Evolutionary conservation across 179 eudicot genomes (phyloP).

Genomic region (Camellia oleifera): DNA sequence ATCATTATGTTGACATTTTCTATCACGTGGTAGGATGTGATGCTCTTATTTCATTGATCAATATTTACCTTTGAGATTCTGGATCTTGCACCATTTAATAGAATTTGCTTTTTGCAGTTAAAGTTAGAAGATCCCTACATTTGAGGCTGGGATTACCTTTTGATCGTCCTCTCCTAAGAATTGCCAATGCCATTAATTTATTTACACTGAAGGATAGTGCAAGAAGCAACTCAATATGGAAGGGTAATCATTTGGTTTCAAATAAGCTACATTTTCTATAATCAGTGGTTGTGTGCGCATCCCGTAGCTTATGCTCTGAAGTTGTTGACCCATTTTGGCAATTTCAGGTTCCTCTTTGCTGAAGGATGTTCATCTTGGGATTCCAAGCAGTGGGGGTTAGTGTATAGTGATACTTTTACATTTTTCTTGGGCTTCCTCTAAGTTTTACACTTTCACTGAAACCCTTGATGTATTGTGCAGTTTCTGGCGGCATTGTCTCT

Average conservation of each 20-base stretch:
- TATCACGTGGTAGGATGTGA: background rate
- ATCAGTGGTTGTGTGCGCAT: background rate
- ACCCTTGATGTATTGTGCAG: constrained; percentile 39
- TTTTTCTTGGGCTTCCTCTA: background rate
- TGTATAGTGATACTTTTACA: constrained; percentile 25
- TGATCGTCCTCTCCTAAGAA: constrained; percentile 88
- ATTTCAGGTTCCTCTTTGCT: constrained; percentile 64
- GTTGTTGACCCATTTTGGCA: constrained; percentile 21
- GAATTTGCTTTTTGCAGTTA: constrained; percentile 50
- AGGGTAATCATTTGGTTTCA: constrained; percentile 43
- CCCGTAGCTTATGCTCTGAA: constrained; percentile 10
- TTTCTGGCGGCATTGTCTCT: constrained; percentile 78
- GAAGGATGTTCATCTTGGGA: constrained; percentile 84
- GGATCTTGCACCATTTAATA: constrained; percentile 1
- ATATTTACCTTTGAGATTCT: background rate
- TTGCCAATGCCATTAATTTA: constrained; percentile 70
- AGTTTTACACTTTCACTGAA: constrained; percentile 2
- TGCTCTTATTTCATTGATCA: background rate
- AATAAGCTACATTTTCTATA: background rate
- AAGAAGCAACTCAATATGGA: constrained; percentile 36
- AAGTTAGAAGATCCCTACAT: constrained; percentile 82
- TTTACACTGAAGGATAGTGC: constrained; percentile 34
- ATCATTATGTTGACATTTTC: background rate
- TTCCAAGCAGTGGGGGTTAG: constrained; percentile 91
- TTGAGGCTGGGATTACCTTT: constrained; percentile 82